Percentiles rank a stretch among this genome's conserved stretches.
phyloP scores from a whole-genome alignment of 805 yeast genomes.

The Kluyveromyces lactis region DNA sequence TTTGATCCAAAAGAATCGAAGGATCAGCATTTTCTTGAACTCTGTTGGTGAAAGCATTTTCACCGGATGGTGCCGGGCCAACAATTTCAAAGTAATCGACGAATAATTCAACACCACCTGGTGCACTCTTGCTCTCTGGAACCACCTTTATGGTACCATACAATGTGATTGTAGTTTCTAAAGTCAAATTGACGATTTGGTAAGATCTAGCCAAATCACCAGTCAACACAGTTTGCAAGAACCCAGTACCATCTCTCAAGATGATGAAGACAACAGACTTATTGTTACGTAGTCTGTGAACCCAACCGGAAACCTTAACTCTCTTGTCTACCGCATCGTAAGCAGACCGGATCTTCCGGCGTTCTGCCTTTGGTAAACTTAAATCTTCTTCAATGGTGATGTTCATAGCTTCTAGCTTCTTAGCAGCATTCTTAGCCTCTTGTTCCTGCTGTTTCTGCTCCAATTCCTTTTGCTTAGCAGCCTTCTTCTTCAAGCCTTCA shows the following conservation, averaged over 20 bases:
- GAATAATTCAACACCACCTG: constrained; percentile 90
- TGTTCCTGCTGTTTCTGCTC: constrained; percentile 42
- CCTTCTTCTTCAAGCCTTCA: constrained; percentile 76
- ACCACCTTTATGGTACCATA: constrained; percentile 75
- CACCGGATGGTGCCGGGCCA: constrained; percentile 95
- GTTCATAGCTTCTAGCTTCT: constrained; percentile 69
- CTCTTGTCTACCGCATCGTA: constrained; percentile 55
- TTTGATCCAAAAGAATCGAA: constrained; percentile 81
- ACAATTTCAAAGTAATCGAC: constrained; percentile 86
- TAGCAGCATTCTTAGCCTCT: constrained; percentile 64
- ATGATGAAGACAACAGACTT: constrained; percentile 88
- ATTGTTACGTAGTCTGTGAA: constrained; percentile 87
- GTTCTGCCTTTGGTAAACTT: constrained; percentile 60
- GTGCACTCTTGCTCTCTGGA: constrained; percentile 96
- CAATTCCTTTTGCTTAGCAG: constrained; percentile 45
- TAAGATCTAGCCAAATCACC: constrained; percentile 92
- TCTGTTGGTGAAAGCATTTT: constrained; percentile 89
- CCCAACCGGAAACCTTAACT: constrained; percentile 85
- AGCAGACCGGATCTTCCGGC: constrained; percentile 54
- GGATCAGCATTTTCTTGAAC: constrained; percentile 93
- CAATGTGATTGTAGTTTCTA: constrained; percentile 76
- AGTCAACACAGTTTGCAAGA: constrained; percentile 71
- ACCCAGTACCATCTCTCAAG: constrained; percentile 93
- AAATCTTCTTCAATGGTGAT: constrained; percentile 66
- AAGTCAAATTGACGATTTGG: constrained; percentile 73